These are phyloP conservation scores for Candida labiduridarum DNA, from an alignment of 1,139 yeast species.

Conservation along the genomic window DNA sequence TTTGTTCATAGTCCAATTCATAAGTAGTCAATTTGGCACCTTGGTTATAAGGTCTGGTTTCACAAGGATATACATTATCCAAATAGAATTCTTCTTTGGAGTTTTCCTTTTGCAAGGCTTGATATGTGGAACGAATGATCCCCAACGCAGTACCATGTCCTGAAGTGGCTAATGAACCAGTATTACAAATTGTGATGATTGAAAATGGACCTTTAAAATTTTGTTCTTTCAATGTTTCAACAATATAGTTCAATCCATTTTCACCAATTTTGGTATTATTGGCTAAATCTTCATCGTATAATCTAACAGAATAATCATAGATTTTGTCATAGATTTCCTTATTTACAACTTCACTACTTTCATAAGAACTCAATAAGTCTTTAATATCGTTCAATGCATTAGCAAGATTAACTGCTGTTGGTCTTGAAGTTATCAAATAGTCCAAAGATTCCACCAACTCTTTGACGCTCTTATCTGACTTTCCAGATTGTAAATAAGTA, in stretches of 20 bases:
- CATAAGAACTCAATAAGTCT: slow-evolving; percentile 22
- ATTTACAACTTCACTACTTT: slow-evolving; percentile 17
- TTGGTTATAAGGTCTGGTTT: slow-evolving; percentile 95
- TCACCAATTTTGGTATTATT: slow-evolving; percentile 80
- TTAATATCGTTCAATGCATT: slow-evolving; percentile 72
- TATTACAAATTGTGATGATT: slow-evolving; percentile 82
- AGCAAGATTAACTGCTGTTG: slow-evolving; percentile 92
- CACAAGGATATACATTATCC: slow-evolving; percentile 81
- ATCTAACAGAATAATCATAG: slow-evolving; percentile 52
- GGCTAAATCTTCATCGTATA: slow-evolving; percentile 74
- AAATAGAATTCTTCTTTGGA: slow-evolving; percentile 43
- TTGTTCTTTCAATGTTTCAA: slow-evolving; percentile 46
- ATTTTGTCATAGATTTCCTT: slow-evolving; percentile 41
- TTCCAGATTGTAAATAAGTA: slow-evolving; percentile 19
- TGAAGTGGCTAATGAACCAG: slow-evolving; percentile 92
- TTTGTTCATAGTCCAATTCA: slow-evolving; percentile 80
- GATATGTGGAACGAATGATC: slow-evolving; percentile 73
- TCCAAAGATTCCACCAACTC: slow-evolving; percentile 53
- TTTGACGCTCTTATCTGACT: slow-evolving; percentile 26
- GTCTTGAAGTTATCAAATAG: slow-evolving; percentile 75
- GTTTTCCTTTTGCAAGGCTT: slow-evolving; percentile 31
- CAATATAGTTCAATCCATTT: slow-evolving; percentile 75
- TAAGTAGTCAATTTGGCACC: slow-evolving; percentile 93
- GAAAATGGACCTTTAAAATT: slow-evolving; percentile 68
- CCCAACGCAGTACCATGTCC: slow-evolving; percentile 98